Evolutionary conservation across 306 rosid genomes (phyloP).

Genomic region (Gastrolobium villosum): DNA sequence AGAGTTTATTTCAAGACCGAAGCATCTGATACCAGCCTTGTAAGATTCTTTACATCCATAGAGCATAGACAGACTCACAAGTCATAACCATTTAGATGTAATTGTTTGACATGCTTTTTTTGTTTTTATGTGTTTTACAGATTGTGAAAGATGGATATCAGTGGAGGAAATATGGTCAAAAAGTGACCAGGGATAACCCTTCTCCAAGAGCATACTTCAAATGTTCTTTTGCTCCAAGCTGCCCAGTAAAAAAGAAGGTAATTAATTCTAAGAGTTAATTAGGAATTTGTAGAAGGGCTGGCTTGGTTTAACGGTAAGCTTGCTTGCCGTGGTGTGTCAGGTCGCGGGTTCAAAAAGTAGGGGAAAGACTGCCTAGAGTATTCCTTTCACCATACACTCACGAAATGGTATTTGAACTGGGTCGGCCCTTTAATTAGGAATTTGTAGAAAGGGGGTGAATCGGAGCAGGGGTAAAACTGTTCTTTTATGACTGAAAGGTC

Average conservation of each 20-base stretch:
- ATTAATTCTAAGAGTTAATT: background rate
- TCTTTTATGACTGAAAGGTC: too few relatives aligned
- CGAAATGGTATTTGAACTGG: too few relatives aligned
- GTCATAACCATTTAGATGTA: constrained; percentile 9
- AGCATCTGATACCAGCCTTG: constrained; percentile 84
- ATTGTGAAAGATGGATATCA: constrained; percentile 96
- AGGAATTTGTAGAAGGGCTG: too few relatives aligned
- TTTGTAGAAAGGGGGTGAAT: too few relatives aligned
- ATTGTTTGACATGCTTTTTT: constrained; percentile 31
- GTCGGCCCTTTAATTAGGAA: too few relatives aligned
- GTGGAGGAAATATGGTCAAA: constrained; percentile 99
- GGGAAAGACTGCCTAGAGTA: too few relatives aligned
- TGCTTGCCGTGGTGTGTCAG: too few relatives aligned
- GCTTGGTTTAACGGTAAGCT: too few relatives aligned
- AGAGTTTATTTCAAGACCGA: constrained; percentile 69
- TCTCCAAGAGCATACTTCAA: constrained; percentile 97
- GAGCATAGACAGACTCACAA: background rate
- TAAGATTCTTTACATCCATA: constrained; percentile 52
- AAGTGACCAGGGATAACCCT: constrained; percentile 98
- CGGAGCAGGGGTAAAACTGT: too few relatives aligned
- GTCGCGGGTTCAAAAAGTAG: too few relatives aligned
- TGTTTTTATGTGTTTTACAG: constrained; percentile 53
- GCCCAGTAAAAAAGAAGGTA: constrained; percentile 98
- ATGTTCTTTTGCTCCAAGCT: constrained; percentile 95
- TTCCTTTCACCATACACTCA: too few relatives aligned